Evolutionary conservation across 2,329 filamentous ascomycete species (phyloP), one percentile per base, ranked within the genome.

Genomic region (Intubia oerlemansii): DNA sequence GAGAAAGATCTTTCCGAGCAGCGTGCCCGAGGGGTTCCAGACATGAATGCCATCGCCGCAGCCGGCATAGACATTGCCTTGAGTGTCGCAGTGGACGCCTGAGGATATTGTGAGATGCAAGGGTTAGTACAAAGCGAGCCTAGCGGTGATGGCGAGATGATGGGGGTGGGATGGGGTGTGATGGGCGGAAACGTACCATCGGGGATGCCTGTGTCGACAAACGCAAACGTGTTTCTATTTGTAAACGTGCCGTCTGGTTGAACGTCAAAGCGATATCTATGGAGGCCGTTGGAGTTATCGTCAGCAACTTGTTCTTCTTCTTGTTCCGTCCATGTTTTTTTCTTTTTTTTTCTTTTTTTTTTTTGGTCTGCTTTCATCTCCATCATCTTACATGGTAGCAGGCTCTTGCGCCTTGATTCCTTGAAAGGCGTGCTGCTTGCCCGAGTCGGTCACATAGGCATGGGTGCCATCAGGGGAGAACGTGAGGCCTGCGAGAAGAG

Each of bases 371-470:
- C n/a, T n/a, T n/a, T n/a, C n/a, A n/a, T n/a, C n/a, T n/a, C n/a
- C n/a, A n/a, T n/a, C n/a, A n/a, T n/a, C 57, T 41, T 41, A 63
- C 58, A 67, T 54, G 11, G 53, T 54, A 3, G 60, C 44, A 0
- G 59, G 54, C 6, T 46, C 39, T 0, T 51, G 48, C 2, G 45
- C 39, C 19, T 59, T 54, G 17, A 40, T 38, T 10, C 59, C 58
- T 28, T 46, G 50, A n/a, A 54, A 49, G 0, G 42, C 53, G n/a
- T 48, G 50, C 16, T 33, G 18, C 18, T 35, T 54, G 53, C 8
- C 52, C 48, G 60, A 66, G 38, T 72, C 66, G 7, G 62, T 58
- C 4, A 71, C 46, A 32, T 72, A 72, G 2, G 59, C 47, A 14
- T 55, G 47, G 7, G 44, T 42, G 13, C 63, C 60, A 33, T 59